These are phyloP conservation scores for Ceratobasidium sp. DNA, from an alignment of 1,284 basidiomycete species.

Conservation along the genomic window DNA sequence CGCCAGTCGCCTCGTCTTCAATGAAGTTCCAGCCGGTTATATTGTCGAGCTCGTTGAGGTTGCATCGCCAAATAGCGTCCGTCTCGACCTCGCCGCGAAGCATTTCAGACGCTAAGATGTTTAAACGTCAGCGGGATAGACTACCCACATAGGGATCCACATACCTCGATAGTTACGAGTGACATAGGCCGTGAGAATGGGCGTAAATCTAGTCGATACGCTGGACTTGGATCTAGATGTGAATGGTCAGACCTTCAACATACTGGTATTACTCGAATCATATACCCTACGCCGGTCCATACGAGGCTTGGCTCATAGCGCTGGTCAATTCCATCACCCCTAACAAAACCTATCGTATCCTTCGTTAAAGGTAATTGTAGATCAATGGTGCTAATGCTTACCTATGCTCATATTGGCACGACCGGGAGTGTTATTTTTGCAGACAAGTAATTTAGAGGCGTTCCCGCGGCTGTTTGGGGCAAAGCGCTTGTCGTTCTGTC, in stretches of 20 bases:
- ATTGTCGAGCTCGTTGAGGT: slow-evolving; percentile 32
- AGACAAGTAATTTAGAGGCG: slow-evolving; percentile 10
- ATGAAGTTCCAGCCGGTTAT: slow-evolving; percentile 34
- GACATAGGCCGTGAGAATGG: slow-evolving; percentile 23
- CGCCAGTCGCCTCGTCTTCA: slow-evolving; percentile 20
- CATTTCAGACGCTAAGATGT: neutral
- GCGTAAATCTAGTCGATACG: slow-evolving; percentile 23
- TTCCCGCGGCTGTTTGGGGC: slow-evolving; percentile 2
- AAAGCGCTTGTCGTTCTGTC: neutral
- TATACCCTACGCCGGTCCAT: slow-evolving; percentile 35
- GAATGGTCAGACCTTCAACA: neutral
- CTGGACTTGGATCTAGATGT: slow-evolving; percentile 22
- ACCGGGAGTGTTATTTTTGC: neutral
- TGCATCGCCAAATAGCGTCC: slow-evolving; percentile 30
- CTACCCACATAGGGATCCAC: neutral
- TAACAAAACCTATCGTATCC: neutral
- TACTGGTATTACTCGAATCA: neutral
- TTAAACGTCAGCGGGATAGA: neutral
- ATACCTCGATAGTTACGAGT: slow-evolving; percentile 18
- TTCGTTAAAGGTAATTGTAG: neutral
- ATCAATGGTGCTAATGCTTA: neutral
- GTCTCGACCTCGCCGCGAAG: slow-evolving; percentile 41
- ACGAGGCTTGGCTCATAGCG: slow-evolving; percentile 14
- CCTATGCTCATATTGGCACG: slow-evolving; percentile 4
- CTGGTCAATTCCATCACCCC: slow-evolving; percentile 18